Conservation (phyloP, 352 stramenopile species). For the Phytophthora pisi region DNA sequence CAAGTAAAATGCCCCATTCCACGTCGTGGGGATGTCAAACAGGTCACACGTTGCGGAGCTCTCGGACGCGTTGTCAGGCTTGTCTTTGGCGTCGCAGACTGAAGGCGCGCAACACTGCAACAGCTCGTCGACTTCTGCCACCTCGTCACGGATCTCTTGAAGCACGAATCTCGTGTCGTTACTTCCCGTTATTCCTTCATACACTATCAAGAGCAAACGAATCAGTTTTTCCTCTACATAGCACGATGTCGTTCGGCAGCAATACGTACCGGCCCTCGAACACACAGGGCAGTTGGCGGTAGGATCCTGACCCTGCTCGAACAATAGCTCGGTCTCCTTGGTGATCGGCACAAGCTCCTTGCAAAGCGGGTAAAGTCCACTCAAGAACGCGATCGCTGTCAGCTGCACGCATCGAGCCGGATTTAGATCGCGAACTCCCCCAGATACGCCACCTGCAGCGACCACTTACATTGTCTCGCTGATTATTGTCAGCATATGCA, state of each 20-base stretch:
- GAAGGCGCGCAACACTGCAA: conserved; percentile 66
- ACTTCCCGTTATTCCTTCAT: conserved; percentile 70
- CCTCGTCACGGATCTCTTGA: conserved; percentile 58
- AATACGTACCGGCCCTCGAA: conserved; percentile 52
- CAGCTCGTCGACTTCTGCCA: conserved; percentile 63
- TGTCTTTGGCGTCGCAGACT: conserved; percentile 39
- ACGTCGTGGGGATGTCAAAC: conserved; percentile 63
- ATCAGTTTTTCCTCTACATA: background rate
- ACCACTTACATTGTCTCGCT: conserved; percentile 67
- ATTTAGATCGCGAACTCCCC: background rate
- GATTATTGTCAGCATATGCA: conserved; percentile 73
- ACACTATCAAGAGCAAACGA: conserved; percentile 37
- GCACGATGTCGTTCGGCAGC: background rate
- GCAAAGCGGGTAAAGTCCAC: conserved; percentile 58
- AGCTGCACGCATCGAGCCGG: conserved; percentile 31
- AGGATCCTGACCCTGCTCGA: conserved; percentile 78
- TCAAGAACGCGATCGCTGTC: conserved; percentile 69
- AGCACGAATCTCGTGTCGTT: conserved; percentile 64
- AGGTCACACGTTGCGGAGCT: conserved; percentile 48
- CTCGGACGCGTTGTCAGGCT: background rate
- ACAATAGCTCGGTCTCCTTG: conserved; percentile 60
- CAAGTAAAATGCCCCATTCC: conserved; percentile 78
- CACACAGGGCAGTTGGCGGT: conserved; percentile 69
- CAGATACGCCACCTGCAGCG: background rate
- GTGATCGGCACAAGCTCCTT: conserved; percentile 62